Base-by-base conservation (phyloP, 768 basidiomycete genomes). In the Serendipita sp. region DNA sequence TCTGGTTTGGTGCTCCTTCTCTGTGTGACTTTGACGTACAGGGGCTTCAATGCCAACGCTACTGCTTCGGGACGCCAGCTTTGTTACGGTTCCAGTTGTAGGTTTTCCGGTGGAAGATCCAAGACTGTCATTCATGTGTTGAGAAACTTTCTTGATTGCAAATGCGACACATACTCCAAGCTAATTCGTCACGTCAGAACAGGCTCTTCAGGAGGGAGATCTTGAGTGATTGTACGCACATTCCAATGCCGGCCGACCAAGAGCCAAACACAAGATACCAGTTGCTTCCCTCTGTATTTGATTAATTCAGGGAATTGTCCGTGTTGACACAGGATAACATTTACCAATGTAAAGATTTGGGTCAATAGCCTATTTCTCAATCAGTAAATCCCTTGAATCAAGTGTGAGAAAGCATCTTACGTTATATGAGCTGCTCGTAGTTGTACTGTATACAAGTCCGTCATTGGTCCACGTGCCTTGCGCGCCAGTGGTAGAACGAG, bases 161-260 rank as follows among this genome's bases (percentile, higher is more conserved):
- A 32, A 28, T 18, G 54, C 15, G 5, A 15, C 51, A 34, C 36
- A 47, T 60, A 44, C 36, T 54, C 35, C 52, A 38, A 28, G 46
- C 13, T 34, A 48, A 45, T 5, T 11, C 23, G 34, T 48, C 13
- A 44, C 13, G 41, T 47, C 28, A 32, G 52, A 38, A 41, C 41
- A 30, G 36, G 45, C 47, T 44, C 44, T 23, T 23, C 23, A 23
- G 23, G 23, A 2, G 23, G 23, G 23, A 23, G 18, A 35, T 46
- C 3, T 18, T 28, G n/a, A 3, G 5, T 7, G 2, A 13, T 32
- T 51, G 48, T 16, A 74, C 74, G 63, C 74, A 69, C 64, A 74
- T 69, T 66, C 81, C 80, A 68, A 83, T 83, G 8, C 81, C 81
- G 4, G 75, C 78, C 81, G 81, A 82, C 73, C 78, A 83, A 65